Conservation (phyloP, 768 basidiomycete genomes). For the Mycena sanguinolenta region DNA sequence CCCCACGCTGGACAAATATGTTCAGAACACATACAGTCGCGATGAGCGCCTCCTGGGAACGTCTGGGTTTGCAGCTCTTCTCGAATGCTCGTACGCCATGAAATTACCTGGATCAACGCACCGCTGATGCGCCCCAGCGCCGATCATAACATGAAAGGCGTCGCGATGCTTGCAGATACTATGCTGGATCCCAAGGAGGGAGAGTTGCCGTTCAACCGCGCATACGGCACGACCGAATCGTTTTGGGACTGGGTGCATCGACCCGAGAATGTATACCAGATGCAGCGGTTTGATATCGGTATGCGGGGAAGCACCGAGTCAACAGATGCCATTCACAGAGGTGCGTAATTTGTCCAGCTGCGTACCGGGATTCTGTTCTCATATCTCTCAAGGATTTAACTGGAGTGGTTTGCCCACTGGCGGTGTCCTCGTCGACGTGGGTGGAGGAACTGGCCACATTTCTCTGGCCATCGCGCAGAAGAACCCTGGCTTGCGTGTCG, state of each 20-base stretch:
- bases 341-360: neutral
- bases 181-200: conserved; percentile 7
- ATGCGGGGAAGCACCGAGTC: conserved; percentile 37
- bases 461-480: conserved; percentile 34
- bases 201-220: conserved; percentile 28
- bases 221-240: conserved; percentile 30
- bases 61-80: conserved; percentile 19
- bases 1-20: too few species aligned
- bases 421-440: conserved; percentile 48
- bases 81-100: conserved; percentile 11
- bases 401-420: conserved; percentile 40
- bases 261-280: conserved; percentile 36
- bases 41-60: conserved; percentile 6
- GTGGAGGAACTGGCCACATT: conserved; percentile 45
- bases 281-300: conserved; percentile 40
- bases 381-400: conserved; percentile 43
- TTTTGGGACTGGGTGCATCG: conserved; percentile 39
- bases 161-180: conserved; percentile 7
- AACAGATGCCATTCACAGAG: conserved; percentile 19
- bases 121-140: conserved; percentile 6
- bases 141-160: conserved; percentile 7
- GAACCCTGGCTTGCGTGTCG: conserved; percentile 40
- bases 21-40: conserved; percentile 29
- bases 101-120: too few species aligned
- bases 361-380: neutral